Conservation (phyloP, 73 alveolate species). For the Paramecium pentaurelia region DNA sequence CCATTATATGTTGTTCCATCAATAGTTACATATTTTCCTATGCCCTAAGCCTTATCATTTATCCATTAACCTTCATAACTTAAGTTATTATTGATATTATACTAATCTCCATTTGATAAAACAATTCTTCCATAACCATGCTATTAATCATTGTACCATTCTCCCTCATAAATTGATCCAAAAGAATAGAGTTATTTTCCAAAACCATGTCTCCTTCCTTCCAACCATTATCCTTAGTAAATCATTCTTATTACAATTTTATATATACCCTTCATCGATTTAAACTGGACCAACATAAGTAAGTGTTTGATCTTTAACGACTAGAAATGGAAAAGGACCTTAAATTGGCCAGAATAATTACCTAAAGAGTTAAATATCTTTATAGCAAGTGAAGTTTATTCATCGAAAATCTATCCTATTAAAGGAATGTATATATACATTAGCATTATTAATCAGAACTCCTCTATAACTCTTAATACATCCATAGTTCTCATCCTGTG, state of each 20-base stretch:
- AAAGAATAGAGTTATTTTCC: background rate
- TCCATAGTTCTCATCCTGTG: constrained; percentile 7
- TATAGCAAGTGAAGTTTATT: constrained; percentile 1
- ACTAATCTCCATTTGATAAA: constrained; percentile 54
- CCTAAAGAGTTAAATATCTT: constrained; percentile 15
- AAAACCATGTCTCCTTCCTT: constrained; percentile 49
- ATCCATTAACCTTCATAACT: constrained; percentile 64
- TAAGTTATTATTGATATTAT: background rate
- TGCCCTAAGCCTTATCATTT: constrained; percentile 68
- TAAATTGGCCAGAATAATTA: background rate
- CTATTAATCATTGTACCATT: constrained; percentile 46
- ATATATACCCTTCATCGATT: background rate
- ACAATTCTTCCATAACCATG: constrained; percentile 52
- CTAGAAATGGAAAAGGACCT: constrained; percentile 30
- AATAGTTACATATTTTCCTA: constrained; percentile 46
- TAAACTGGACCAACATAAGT: background rate
- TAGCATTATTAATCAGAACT: background rate
- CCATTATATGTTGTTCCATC: constrained; percentile 3
- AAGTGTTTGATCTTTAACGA: background rate
- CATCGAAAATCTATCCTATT: constrained; percentile 18
- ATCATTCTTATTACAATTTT: background rate
- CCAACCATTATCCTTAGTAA: constrained; percentile 35
- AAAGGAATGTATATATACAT: background rate
- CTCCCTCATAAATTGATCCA: constrained; percentile 53
- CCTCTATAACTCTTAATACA: constrained; percentile 17